Percentiles rank a stretch among this genome's conserved stretches.
phyloP scores from a whole-genome alignment of 352 stramenopile genomes.

The Phytophthora foliorum region DNA sequence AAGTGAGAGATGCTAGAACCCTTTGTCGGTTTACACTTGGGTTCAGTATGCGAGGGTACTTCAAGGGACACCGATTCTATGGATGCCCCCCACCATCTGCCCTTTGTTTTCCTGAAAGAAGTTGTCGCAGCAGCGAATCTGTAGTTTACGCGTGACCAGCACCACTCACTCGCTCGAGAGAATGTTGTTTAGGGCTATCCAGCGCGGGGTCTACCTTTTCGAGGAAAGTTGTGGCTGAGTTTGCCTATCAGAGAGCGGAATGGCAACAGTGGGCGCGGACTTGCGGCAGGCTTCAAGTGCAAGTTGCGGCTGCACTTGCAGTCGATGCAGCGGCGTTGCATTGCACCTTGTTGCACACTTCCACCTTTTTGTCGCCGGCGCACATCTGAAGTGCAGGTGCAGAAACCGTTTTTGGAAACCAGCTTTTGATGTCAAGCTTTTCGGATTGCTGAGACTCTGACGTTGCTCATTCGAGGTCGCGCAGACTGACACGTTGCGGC shows the following conservation, averaged over 20 bases:
- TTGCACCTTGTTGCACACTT: neutral
- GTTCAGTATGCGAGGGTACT: conserved; percentile 37
- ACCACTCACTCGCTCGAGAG: neutral
- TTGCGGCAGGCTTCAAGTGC: conserved; percentile 18
- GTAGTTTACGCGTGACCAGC: neutral
- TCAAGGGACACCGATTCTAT: conserved; percentile 36
- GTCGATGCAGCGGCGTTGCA: neutral
- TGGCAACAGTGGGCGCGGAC: conserved; percentile 1
- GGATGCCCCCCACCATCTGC: conserved; percentile 20
- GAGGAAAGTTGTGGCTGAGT: neutral
- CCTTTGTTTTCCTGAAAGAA: conserved; percentile 5
- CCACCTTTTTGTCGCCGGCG: neutral
- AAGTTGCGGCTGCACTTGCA: neutral
- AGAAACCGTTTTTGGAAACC: neutral
- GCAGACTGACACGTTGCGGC: conserved; percentile 3
- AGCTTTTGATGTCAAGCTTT: neutral
- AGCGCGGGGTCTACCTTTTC: neutral
- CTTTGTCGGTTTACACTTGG: conserved; percentile 1
- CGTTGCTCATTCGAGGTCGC: conserved; percentile 10
- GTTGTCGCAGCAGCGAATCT: conserved; percentile 31
- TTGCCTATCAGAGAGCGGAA: neutral
- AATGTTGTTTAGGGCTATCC: conserved; percentile 7
- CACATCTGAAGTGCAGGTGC: conserved; percentile 11
- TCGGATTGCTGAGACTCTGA: neutral
- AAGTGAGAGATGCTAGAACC: conserved; percentile 19